Evolutionary conservation across 1,284 basidiomycete species (phyloP).

Genomic region (Ustilago cynodontis): DNA sequence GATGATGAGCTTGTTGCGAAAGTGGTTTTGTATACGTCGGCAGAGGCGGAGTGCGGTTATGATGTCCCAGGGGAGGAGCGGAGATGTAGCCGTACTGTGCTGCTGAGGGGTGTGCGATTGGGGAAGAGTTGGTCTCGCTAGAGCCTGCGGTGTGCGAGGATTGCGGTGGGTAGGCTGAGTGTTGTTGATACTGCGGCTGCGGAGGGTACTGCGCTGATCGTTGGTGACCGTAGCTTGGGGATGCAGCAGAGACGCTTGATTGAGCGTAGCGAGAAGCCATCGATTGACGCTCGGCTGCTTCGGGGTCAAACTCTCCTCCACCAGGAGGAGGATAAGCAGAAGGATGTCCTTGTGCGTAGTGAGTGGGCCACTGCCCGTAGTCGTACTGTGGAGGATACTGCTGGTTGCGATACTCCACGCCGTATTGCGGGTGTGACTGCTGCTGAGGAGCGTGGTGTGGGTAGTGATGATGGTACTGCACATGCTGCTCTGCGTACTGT

Average conservation of each 20-base stretch:
- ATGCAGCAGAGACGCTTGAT: conserved; percentile 11
- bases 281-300: background rate
- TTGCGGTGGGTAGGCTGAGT: conserved; percentile 12
- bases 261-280: conserved; percentile 17
- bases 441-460: conserved; percentile 6
- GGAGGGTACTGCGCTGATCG: conserved; percentile 1
- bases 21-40: conserved; percentile 33
- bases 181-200: conserved; percentile 12
- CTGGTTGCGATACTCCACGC: conserved; percentile 9
- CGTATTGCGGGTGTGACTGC: conserved; percentile 9
- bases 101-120: background rate
- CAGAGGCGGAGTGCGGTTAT: conserved; percentile 24
- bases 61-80: conserved; percentile 21
- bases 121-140: background rate
- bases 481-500: conserved; percentile 18
- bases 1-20: conserved; percentile 25
- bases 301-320: conserved; percentile 8
- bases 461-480: conserved; percentile 7
- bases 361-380: background rate
- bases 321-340: background rate
- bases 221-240: conserved; percentile 12
- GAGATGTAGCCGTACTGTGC: conserved; percentile 33
- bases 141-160: background rate
- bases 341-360: background rate
- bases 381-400: background rate